Evolutionary conservation across 148 eudicot genomes (phyloP), one percentile per base, ranked within the genome.

Genomic region (Mesembryanthemum crystallinum): DNA sequence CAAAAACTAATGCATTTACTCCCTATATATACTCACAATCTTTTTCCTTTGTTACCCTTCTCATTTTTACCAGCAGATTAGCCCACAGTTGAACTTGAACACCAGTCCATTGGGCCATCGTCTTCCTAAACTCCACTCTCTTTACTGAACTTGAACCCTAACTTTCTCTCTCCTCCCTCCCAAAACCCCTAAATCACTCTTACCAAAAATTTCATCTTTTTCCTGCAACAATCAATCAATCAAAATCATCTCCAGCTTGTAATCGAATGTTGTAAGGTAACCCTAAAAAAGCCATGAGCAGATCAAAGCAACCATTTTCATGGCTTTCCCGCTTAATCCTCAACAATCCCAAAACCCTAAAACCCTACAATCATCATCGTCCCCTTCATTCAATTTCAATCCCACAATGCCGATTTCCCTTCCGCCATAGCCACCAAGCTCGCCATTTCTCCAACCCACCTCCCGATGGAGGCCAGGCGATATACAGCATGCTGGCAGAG

Each of bases 401-500:
- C 18, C 27, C 47, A 21, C 13, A 0, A 11, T 64, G 39, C 54
- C 71, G 64, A 61, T 57, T n/a, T 11, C 21, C 42, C 35, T 24
- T 76, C 69, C 75, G 61, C 58, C 73, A 37, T 43, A 71, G 39
- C 39, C 8, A 13, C 20, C 72, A 55, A 64, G 24, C 18, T 24
- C 80, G 80, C 37, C 52, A 65, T 43, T 76, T 64, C 39, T 45
- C 68, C 54, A 20, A 5, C 57, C 17, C 27, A 6, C 28, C 47
- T 1, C 72, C 42, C 4, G 79, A 70, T 10, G 72, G 28, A 10
- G 23, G 75, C 29, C 18, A 35, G 28, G 55, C 69, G 20, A 30
- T 88, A 23, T 88, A 23, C 47, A 42, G 9, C 76, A 82, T 87
- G 5, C 57, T 61, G 8, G 74, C 72, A 0, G 82, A 86, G 3